Base-by-base conservation (phyloP, 1,284 basidiomycete species). In the Cutaneotrichosporon dermatis region DNA sequence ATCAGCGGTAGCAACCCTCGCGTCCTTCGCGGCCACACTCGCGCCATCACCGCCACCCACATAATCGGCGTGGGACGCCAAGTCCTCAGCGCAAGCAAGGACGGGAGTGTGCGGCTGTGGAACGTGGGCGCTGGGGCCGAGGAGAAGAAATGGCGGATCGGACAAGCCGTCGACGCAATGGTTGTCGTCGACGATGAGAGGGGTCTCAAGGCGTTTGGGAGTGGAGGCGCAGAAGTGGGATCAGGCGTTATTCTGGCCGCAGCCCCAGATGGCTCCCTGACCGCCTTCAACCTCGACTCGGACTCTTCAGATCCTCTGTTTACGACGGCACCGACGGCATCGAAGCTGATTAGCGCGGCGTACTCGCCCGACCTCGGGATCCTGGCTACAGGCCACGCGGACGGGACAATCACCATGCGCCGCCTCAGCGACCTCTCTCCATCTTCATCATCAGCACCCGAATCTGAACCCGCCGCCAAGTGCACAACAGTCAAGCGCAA, bases 41-140 rank as follows among this genome's bases (percentile, higher is more conserved):
- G 88, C 2, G 80, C 84, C 0, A 71, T 81, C 12, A 73, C 77
- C 0, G 80, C 82, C 4, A 83, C 83, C 0, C 82, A 79, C 2
- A 87, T 90, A 62, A 75, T 90, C 41, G 83, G 83, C 0, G 78
- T 83, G 0, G 87, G 89, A 0, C 80, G 83, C 36, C 85, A 86
- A 64, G 76, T 92, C 11, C 68, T 92, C 2, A 78, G 79, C 4
- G 76, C 70, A 0, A 83, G 84, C 5, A 82, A 84, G 57, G 90
- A 92, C 70, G 84, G 85, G 2, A 86, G 85, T 0, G 72, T 90
- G 16, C 81, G 86, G 35, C 77, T 89, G 4, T 93, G 89, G 89
- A 87, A 91, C 66, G 84, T 90, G 3, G 80, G 83, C 3, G 79
- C 80, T 5, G 84, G 81, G 10, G 74, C 75, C 39, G 81, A 83